Percentiles rank a stretch among this genome's conserved stretches.
Conservation (phyloP, 495 filamentous ascomycete genomes). For the Hypoxylon lenormandii region DNA sequence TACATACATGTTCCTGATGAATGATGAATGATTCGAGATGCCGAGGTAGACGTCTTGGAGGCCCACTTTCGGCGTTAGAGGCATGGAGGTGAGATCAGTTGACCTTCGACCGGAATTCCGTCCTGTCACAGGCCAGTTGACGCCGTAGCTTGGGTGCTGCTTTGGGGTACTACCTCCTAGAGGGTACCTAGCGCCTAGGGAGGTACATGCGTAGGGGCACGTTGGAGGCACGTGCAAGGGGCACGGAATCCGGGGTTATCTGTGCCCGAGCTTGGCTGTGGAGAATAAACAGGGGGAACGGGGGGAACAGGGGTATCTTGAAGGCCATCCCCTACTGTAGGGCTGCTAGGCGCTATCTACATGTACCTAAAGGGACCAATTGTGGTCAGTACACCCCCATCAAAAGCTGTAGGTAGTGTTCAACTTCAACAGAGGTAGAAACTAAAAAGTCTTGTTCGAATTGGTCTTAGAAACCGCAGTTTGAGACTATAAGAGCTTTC, state of each 20-base stretch:
- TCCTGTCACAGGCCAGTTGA: not conserved
- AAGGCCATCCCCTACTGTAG: not conserved
- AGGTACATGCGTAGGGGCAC: conserved; percentile 5
- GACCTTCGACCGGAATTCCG: conserved; percentile 7
- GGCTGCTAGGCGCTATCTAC: not conserved
- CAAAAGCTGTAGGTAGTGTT: no score
- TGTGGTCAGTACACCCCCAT: no score
- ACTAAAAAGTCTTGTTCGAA: no score
- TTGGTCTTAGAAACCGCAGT: no score
- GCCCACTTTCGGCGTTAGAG: conserved; percentile 26
- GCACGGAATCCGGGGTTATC: conserved; percentile 43
- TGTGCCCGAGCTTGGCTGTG: conserved; percentile 26
- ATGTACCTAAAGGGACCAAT: no score
- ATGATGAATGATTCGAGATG: conserved; percentile 9
- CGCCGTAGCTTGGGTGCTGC: not conserved
- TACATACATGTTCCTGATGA: no score
- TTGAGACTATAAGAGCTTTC: no score
- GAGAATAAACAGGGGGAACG: not conserved
- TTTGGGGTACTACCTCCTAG: not conserved
- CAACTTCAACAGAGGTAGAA: no score
- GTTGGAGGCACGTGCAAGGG: conserved; percentile 29
- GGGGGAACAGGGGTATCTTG: not conserved
- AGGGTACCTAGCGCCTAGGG: not conserved
- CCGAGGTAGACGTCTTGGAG: conserved; percentile 21
- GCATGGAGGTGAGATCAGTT: conserved; percentile 8